Evolutionary conservation across 2,329 filamentous ascomycete species (phyloP).

Genomic region (Mycocentrospora acerina): DNA sequence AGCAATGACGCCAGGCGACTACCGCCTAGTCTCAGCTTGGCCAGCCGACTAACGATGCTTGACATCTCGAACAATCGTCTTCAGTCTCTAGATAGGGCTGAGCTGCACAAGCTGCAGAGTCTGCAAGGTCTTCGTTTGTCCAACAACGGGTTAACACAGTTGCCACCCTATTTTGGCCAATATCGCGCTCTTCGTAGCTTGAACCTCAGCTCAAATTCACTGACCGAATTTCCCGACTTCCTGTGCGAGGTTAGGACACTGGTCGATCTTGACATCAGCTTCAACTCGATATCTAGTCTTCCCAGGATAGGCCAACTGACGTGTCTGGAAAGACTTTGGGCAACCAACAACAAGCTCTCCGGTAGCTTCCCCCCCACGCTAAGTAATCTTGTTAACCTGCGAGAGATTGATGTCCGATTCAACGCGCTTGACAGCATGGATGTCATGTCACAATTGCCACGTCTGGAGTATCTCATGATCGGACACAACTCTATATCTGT

Average conservation of each 20-base stretch:
- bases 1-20: constrained; percentile 89
- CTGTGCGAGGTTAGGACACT: constrained; percentile 79
- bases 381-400: constrained; percentile 71
- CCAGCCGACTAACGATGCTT: constrained; percentile 78
- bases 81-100: constrained; percentile 82
- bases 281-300: constrained; percentile 82
- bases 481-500: constrained; percentile 92
- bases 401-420: constrained; percentile 92
- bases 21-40: constrained; percentile 79
- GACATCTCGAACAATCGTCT: constrained; percentile 94
- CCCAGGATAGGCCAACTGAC: constrained; percentile 78
- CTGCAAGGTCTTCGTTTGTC: constrained; percentile 88
- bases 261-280: constrained; percentile 93
- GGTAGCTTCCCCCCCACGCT: constrained; percentile 75
- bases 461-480: constrained; percentile 82
- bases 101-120: constrained; percentile 72
- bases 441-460: constrained; percentile 78
- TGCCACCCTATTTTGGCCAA: constrained; percentile 79
- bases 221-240: constrained; percentile 82
- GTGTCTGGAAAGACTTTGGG: constrained; percentile 84
- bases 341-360: constrained; percentile 88
- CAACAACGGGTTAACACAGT: constrained; percentile 80
- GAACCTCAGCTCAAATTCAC: constrained; percentile 91
- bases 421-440: constrained; percentile 89
- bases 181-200: constrained; percentile 79